phyloP scores from a whole-genome alignment of 2,329 filamentous ascomycete genomes.

The Colletotrichum sidae region DNA sequence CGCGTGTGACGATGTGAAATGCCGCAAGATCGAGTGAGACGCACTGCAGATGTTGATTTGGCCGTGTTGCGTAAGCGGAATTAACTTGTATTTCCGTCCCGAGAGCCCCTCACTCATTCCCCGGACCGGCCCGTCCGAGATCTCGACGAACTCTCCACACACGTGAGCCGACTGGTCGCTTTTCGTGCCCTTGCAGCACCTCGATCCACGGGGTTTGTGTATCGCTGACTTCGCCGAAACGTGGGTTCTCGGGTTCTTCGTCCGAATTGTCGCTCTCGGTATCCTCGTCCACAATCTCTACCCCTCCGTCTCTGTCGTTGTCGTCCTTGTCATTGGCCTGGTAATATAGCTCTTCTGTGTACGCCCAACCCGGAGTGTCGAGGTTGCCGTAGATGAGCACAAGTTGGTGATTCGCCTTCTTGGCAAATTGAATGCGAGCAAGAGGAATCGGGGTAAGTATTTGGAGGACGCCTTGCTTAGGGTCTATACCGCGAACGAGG shows the following conservation, averaged over 20 bases:
- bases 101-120: conserved; percentile 14
- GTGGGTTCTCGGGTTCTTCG: conserved; percentile 43
- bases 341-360: conserved; percentile 70
- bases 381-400: conserved; percentile 77
- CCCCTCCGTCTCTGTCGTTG: conserved; percentile 44
- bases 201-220: conserved; percentile 68
- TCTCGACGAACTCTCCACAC: conserved; percentile 75
- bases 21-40: background rate
- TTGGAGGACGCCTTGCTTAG: conserved; percentile 64
- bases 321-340: conserved; percentile 42
- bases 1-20: background rate
- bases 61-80: conserved; percentile 9
- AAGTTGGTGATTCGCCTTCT: conserved; percentile 58
- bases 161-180: conserved; percentile 66
- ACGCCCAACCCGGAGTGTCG: conserved; percentile 77
- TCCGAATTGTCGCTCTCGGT: conserved; percentile 48
- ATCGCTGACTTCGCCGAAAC: conserved; percentile 43
- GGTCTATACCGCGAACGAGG: conserved; percentile 77
- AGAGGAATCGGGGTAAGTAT: conserved; percentile 71
- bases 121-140: conserved; percentile 57
- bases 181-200: conserved; percentile 64
- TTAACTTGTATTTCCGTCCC: background rate
- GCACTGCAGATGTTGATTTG: background rate
- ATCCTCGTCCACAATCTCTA: conserved; percentile 50
- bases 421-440: conserved; percentile 53